Conservation (phyloP, 805 yeast species). For the Hanseniaspora lachancei region DNA sequence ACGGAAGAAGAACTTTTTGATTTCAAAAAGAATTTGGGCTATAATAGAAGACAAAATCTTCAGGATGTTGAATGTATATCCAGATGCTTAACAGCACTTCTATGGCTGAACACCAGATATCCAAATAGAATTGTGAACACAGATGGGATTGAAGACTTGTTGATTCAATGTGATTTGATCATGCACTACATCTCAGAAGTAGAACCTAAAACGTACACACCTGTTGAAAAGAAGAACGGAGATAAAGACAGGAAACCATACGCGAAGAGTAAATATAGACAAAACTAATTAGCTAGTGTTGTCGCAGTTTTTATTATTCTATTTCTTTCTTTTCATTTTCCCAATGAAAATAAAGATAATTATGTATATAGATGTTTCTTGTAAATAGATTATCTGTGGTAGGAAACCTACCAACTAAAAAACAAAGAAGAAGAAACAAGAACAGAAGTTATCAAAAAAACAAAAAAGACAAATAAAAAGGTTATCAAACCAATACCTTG, state of each 20-base stretch:
- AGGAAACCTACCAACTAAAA: too few species aligned
- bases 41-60: constrained; percentile 12
- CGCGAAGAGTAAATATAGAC: neutral
- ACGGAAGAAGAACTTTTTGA: neutral
- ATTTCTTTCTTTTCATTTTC: too few species aligned
- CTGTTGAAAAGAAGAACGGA: neutral
- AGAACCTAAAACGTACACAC: neutral
- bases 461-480: too few species aligned
- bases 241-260: neutral
- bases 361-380: too few species aligned
- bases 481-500: too few species aligned
- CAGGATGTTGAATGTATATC: constrained; percentile 48
- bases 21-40: neutral
- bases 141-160: constrained; percentile 58
- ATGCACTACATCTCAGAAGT: constrained; percentile 29
- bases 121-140: constrained; percentile 69
- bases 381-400: too few species aligned
- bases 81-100: constrained; percentile 48
- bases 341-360: too few species aligned
- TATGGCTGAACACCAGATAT: constrained; percentile 82
- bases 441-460: too few species aligned
- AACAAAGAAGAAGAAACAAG: too few species aligned
- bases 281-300: too few species aligned
- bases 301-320: neutral
- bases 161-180: constrained; percentile 48